Evolutionary conservation across 2,329 filamentous ascomycete species (phyloP).

Genomic region (Beauveria sp.): DNA sequence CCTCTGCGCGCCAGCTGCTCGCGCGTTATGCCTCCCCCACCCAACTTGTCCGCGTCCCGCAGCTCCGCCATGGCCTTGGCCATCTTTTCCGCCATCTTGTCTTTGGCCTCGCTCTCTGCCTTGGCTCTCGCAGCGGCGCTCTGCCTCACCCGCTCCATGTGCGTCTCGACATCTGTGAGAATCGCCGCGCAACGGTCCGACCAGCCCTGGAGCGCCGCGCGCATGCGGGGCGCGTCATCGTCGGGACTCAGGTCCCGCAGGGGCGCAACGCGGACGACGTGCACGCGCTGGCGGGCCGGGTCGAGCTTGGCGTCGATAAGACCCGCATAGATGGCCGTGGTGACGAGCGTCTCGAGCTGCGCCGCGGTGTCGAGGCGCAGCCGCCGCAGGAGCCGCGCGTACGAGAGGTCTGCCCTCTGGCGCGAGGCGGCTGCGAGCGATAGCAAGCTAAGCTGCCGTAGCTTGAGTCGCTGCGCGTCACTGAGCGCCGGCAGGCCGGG

Average conservation of each 20-base stretch:
- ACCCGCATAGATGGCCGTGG: constrained; percentile 78
- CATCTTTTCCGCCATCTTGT: constrained; percentile 28
- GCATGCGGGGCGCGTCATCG: constrained; percentile 60
- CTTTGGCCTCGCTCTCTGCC: constrained; percentile 40
- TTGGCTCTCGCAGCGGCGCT: constrained; percentile 49
- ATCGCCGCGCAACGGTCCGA: constrained; percentile 67
- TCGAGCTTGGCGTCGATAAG: constrained; percentile 79
- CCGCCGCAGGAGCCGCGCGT: constrained; percentile 56
- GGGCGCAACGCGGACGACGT: constrained; percentile 72
- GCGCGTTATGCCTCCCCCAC: constrained; percentile 23
- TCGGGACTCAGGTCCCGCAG: constrained; percentile 77
- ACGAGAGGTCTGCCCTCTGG: constrained; percentile 53
- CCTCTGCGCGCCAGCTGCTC: constrained; percentile 14
- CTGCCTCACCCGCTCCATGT: constrained; percentile 60
- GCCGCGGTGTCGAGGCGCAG: constrained; percentile 60
- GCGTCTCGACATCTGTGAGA: constrained; percentile 64
- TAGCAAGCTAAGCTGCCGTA: constrained; percentile 83
- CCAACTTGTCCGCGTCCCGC: constrained; percentile 33
- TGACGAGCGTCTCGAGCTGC: constrained; percentile 79
- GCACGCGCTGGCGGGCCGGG: constrained; percentile 64
- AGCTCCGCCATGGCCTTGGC: too few species aligned
- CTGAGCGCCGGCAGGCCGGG: constrained; percentile 60
- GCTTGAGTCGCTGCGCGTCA: constrained; percentile 69
- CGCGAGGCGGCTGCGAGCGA: constrained; percentile 56
- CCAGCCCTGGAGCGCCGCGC: constrained; percentile 62